Evolutionary conservation across 108 stramenopile species (phyloP).

Genomic region (Poteriospumella lacustris): DNA sequence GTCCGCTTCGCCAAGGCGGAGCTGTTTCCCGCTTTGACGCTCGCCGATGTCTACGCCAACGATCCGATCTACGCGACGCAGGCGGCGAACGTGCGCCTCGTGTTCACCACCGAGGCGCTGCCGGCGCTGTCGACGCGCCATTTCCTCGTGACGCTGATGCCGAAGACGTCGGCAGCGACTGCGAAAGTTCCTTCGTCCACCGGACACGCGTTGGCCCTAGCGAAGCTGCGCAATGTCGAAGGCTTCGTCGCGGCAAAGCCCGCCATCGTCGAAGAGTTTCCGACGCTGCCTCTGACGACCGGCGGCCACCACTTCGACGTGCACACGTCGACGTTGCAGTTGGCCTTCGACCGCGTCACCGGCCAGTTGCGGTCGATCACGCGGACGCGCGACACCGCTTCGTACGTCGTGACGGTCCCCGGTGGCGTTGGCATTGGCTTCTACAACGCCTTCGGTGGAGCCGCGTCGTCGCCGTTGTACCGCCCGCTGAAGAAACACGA

Average conservation of each 20-base stretch:
- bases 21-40: no score
- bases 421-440: conserved; percentile 68
- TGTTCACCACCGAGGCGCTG: conserved; percentile 46
- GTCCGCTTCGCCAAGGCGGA: no score
- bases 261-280: background rate
- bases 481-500: conserved; percentile 1
- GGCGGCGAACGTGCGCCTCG: conserved; percentile 45
- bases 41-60: background rate
- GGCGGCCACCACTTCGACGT: conserved; percentile 30
- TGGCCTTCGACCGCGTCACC: conserved; percentile 31
- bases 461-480: no score
- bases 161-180: conserved; percentile 20
- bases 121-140: no score
- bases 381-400: background rate
- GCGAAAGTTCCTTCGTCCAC: conserved; percentile 8
- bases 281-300: conserved; percentile 30
- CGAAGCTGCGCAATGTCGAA: background rate
- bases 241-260: background rate
- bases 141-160: no score
- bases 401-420: conserved; percentile 43
- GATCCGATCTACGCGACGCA: conserved; percentile 1
- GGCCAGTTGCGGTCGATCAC: conserved; percentile 25
- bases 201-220: conserved; percentile 1
- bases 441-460: conserved; percentile 59
- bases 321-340: conserved; percentile 15